A percentile compares a stretch with the other conserved stretches of the same genome.
These are phyloP conservation scores for Arthrobotrys sinensis DNA, from an alignment of 2,329 filamentous ascomycete species.

Conservation along the genomic window DNA sequence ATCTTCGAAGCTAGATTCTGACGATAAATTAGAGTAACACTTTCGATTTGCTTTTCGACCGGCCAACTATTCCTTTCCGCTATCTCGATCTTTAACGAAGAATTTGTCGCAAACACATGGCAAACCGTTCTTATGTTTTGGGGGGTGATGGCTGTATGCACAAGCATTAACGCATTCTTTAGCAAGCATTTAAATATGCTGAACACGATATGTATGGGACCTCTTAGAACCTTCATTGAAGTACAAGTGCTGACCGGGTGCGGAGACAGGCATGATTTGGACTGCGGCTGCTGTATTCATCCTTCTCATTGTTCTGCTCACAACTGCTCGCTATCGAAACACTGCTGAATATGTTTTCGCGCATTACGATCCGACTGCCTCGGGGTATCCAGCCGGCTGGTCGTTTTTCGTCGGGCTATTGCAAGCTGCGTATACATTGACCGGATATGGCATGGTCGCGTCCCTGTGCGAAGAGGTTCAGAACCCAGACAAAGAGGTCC, in stretches of 20 bases:
- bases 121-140: conserved; percentile 81
- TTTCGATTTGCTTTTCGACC: conserved; percentile 80
- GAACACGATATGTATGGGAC: conserved; percentile 80
- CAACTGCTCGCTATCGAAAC: conserved; percentile 74
- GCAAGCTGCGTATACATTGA: conserved; percentile 74
- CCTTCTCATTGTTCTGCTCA: conserved; percentile 72
- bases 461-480: conserved; percentile 82
- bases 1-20: conserved; percentile 19
- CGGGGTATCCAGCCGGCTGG: conserved; percentile 79
- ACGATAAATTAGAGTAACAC: conserved; percentile 66
- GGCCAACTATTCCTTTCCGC: conserved; percentile 78
- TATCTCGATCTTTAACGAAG: conserved; percentile 79
- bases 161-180: conserved; percentile 77
- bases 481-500: conserved; percentile 78
- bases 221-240: conserved; percentile 3
- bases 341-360: conserved; percentile 77
- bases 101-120: conserved; percentile 78
- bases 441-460: conserved; percentile 80
- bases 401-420: conserved; percentile 80
- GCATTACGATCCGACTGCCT: conserved; percentile 77
- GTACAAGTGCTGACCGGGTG: neutral
- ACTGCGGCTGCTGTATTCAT: conserved; percentile 75
- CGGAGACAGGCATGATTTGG: conserved; percentile 69
- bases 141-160: conserved; percentile 78
- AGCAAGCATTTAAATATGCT: conserved; percentile 77